These are phyloP conservation scores for Pinus albicaulis DNA, from an alignment of 75 land plant species.

Conservation along the genomic window DNA sequence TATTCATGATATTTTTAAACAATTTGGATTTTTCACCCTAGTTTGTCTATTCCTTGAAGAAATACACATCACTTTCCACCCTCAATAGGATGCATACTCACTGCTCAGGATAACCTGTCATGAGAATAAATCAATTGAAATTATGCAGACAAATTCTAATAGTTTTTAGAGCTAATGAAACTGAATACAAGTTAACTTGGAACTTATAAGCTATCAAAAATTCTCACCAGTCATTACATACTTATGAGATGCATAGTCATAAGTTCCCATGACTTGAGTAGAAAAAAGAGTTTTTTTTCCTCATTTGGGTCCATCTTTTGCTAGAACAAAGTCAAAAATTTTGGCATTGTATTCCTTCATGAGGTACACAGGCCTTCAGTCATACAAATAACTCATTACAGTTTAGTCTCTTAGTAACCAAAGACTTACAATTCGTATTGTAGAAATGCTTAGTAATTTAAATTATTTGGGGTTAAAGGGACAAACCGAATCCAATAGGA, in stretches of 20 bases:
- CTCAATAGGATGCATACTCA: neutral
- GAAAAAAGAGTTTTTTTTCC: slow-evolving; percentile 9
- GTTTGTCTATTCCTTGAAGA: neutral
- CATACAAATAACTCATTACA: neutral
- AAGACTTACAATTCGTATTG: neutral
- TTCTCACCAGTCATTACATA: slow-evolving; percentile 37
- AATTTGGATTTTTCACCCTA: neutral
- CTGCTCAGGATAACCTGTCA: neutral
- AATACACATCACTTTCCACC: neutral
- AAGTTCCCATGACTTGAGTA: slow-evolving; percentile 34
- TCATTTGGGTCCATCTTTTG: slow-evolving; percentile 18
- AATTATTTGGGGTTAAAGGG: neutral
- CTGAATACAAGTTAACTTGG: no score
- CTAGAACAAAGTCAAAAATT: slow-evolving; percentile 24
- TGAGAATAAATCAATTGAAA: neutral
- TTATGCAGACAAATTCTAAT: neutral
- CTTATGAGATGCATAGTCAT: slow-evolving; percentile 51
- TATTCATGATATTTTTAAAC: no score
- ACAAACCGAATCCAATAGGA: slow-evolving; percentile 51
- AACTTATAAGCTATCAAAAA: no score
- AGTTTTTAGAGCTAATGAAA: neutral
- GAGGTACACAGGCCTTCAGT: neutral
- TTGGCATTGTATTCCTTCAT: slow-evolving; percentile 19
- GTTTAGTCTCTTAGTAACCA: no score
- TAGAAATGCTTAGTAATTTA: neutral